Conservation (phyloP, 129 eudicot genomes). For the Flaveria ramosissima region DNA sequence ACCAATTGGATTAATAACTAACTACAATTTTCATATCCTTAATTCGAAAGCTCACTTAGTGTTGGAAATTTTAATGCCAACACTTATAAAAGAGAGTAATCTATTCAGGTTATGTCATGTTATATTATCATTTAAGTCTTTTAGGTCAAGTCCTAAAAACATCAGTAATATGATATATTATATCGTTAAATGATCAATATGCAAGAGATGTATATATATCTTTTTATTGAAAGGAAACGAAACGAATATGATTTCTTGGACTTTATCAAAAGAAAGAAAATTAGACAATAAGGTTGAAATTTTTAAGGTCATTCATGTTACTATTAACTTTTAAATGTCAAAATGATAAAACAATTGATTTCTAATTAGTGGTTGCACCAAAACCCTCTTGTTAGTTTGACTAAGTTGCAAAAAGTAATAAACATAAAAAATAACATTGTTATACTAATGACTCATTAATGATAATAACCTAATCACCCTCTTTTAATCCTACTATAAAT, state of each 20-base stretch:
- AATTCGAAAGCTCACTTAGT: too few species aligned
- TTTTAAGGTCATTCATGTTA: neutral
- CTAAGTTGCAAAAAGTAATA: conserved; percentile 28
- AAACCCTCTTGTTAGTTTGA: conserved; percentile 37
- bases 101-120: too few species aligned
- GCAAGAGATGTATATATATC: neutral
- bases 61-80: too few species aligned
- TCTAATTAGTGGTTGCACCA: conserved; percentile 43
- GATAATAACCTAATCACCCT: conserved; percentile 25
- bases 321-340: conserved; percentile 8
- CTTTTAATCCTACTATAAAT: conserved; percentile 6
- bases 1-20: too few species aligned
- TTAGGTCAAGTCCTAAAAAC: neutral
- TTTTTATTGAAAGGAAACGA: neutral
- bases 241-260: neutral
- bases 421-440: neutral
- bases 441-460: conserved; percentile 17
- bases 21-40: too few species aligned
- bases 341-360: conserved; percentile 27
- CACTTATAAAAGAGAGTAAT: too few species aligned
- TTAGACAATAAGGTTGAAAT: neutral
- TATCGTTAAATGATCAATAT: neutral
- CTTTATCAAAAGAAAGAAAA: neutral
- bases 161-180: too few species aligned
- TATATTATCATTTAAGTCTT: too few species aligned